A percentile compares a stretch with the other conserved stretches of the same genome.
Conservation (phyloP, 805 yeast species). For the Cyberlindnera euphorbiae region DNA sequence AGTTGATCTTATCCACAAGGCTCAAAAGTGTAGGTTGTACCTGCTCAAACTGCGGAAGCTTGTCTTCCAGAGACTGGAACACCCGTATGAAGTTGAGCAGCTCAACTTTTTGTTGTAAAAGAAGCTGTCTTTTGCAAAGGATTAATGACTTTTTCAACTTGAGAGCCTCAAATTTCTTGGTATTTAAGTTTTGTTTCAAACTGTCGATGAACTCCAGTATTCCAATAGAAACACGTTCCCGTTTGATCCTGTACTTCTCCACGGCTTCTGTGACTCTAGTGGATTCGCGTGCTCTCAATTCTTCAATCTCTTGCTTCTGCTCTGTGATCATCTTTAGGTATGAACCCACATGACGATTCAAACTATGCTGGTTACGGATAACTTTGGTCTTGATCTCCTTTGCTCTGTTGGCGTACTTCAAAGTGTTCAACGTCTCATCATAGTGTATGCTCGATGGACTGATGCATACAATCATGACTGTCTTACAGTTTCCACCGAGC, state of each 20-base stretch:
- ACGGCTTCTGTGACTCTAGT: slow-evolving; percentile 36
- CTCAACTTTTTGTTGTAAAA: slow-evolving; percentile 40
- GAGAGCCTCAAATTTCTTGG: slow-evolving; percentile 42
- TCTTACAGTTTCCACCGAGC: slow-evolving; percentile 89
- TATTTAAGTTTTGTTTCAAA: slow-evolving; percentile 36
- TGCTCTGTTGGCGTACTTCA: slow-evolving; percentile 89
- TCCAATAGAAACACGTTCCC: slow-evolving; percentile 36
- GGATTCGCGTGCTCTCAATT: slow-evolving; percentile 52
- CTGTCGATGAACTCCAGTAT: slow-evolving; percentile 39
- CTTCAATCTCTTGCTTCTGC: slow-evolving; percentile 70
- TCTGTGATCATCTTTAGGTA: slow-evolving; percentile 81
- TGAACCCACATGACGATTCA: slow-evolving; percentile 80
- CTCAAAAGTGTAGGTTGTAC: slow-evolving; percentile 29
- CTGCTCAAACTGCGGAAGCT: slow-evolving; percentile 23
- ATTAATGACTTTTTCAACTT: slow-evolving; percentile 34
- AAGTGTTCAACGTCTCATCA: slow-evolving; percentile 88
- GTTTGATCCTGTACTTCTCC: slow-evolving; percentile 29
- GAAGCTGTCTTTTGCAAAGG: slow-evolving; percentile 34
- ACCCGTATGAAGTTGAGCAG: slow-evolving; percentile 22
- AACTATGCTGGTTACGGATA: slow-evolving; percentile 64
- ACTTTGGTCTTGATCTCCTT: slow-evolving; percentile 84
- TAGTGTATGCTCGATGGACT: slow-evolving; percentile 84
- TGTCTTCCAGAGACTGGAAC: slow-evolving; percentile 19
- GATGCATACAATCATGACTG: slow-evolving; percentile 93
- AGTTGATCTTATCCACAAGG: slow-evolving; percentile 31